Conservation (phyloP, 495 filamentous ascomycete genomes). For the Neurospora sp. region DNA sequence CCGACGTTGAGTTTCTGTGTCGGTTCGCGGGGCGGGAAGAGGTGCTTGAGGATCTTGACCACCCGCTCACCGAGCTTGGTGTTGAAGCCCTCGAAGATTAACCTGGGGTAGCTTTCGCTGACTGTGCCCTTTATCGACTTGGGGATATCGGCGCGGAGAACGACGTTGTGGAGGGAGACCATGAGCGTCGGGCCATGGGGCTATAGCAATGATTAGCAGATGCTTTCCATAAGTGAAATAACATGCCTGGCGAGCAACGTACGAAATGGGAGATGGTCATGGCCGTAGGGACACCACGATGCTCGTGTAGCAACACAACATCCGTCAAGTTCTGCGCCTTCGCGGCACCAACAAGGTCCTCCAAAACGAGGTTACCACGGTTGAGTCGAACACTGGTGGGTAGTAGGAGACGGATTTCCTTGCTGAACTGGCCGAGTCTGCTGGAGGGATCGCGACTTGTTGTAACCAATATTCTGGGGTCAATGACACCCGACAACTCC, state of each 20-base stretch:
- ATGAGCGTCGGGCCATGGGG: constrained; percentile 89
- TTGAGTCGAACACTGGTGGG: constrained; percentile 88
- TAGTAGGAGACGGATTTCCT: constrained; percentile 85
- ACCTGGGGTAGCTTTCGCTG: constrained; percentile 84
- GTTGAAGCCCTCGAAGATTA: constrained; percentile 92
- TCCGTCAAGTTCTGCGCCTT: constrained; percentile 71
- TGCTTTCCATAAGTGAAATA: neutral
- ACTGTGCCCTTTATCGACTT: constrained; percentile 81
- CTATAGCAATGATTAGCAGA: constrained; percentile 34
- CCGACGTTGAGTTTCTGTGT: constrained; percentile 62
- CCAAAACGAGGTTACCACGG: constrained; percentile 79
- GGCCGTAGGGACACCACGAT: constrained; percentile 86
- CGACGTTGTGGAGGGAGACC: constrained; percentile 89
- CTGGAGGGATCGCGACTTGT: constrained; percentile 83
- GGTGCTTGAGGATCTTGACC: constrained; percentile 84
- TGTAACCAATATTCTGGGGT: constrained; percentile 60
- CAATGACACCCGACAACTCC: constrained; percentile 23
- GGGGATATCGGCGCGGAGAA: constrained; percentile 88
- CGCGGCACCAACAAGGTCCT: constrained; percentile 72
- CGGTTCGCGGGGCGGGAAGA: constrained; percentile 84
- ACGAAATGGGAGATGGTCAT: constrained; percentile 74
- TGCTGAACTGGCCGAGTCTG: constrained; percentile 79
- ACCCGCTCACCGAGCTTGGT: constrained; percentile 74
- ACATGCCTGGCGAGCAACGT: constrained; percentile 13
- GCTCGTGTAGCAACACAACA: constrained; percentile 83